phyloP scores from a whole-genome alignment of 345 rosid genomes.

The Hibiscus trionum region DNA sequence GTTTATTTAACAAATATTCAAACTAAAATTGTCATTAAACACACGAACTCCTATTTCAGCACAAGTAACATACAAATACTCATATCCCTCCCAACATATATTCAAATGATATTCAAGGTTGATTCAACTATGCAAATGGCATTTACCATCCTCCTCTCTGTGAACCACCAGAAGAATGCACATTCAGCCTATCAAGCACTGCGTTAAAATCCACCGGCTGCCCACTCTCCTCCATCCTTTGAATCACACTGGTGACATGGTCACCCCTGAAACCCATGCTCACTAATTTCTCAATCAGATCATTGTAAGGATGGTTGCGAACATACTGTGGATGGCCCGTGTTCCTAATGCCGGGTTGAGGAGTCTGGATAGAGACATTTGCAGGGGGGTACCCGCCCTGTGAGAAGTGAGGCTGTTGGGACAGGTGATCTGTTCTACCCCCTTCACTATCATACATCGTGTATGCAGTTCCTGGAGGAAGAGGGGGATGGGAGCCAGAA shows the following conservation, averaged over 20 bases:
- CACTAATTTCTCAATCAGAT: constrained; percentile 74
- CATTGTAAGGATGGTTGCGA: constrained; percentile 61
- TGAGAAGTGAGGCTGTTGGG: constrained; percentile 59
- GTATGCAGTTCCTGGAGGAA: constrained; percentile 58
- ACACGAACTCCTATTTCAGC: no score
- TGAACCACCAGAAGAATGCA: constrained; percentile 54
- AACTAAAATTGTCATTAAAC: no score
- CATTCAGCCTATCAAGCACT: constrained; percentile 71
- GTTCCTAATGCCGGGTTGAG: constrained; percentile 35
- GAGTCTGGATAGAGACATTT: constrained; percentile 39
- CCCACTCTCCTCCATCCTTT: constrained; percentile 90
- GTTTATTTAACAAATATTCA: not conserved
- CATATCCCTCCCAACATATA: constrained; percentile 12
- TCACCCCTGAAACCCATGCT: constrained; percentile 95
- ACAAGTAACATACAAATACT: constrained; percentile 10
- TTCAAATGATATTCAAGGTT: constrained; percentile 4
- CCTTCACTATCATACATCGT: constrained; percentile 69
- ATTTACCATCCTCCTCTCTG: constrained; percentile 74
- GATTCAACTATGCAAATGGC: not conserved
- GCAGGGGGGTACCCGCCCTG: constrained; percentile 61
- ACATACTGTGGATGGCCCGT: constrained; percentile 41
- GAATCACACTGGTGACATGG: constrained; percentile 61
- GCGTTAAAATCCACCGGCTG: constrained; percentile 81
- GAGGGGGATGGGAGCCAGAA: constrained; percentile 42
- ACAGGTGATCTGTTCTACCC: constrained; percentile 47